A percentile compares a stretch with the other conserved stretches of the same genome.
Conservation (phyloP, 352 stramenopile species). For the Phytophthora pseudosyringae region DNA sequence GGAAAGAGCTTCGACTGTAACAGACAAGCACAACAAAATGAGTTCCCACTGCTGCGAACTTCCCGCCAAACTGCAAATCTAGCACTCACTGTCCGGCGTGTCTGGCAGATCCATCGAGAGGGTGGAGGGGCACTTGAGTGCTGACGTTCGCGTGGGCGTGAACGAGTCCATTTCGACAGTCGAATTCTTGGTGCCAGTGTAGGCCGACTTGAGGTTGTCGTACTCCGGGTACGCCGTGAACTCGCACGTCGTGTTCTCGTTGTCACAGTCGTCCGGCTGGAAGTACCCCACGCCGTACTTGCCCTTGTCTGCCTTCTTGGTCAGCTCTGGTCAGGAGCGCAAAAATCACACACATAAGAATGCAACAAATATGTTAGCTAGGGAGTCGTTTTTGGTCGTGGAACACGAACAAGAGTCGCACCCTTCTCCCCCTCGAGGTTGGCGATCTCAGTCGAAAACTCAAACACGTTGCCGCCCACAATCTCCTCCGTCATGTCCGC, state of each 20-base stretch:
- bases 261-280: constrained; percentile 62
- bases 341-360: too few species aligned
- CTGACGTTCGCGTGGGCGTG: constrained; percentile 36
- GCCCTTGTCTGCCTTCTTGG: constrained; percentile 53
- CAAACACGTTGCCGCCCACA: constrained; percentile 81
- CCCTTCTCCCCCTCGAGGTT: constrained; percentile 57
- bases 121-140: constrained; percentile 46
- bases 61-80: background rate
- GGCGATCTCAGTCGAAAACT: constrained; percentile 78
- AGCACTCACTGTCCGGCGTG: constrained; percentile 37
- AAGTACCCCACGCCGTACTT: constrained; percentile 78
- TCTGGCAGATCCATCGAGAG: constrained; percentile 51
- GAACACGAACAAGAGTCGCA: constrained; percentile 19
- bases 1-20: constrained; percentile 40
- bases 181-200: constrained; percentile 53
- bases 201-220: constrained; percentile 55
- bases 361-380: background rate
- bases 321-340: constrained; percentile 28
- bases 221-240: constrained; percentile 69
- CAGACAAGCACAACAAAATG: background rate
- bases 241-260: constrained; percentile 50
- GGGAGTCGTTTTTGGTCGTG: too few species aligned
- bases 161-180: constrained; percentile 50
- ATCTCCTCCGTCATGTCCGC: constrained; percentile 73
- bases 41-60: background rate